phyloP scores from a whole-genome alignment of 2,329 filamentous ascomycete genomes.

The Botrytis deweyae region DNA sequence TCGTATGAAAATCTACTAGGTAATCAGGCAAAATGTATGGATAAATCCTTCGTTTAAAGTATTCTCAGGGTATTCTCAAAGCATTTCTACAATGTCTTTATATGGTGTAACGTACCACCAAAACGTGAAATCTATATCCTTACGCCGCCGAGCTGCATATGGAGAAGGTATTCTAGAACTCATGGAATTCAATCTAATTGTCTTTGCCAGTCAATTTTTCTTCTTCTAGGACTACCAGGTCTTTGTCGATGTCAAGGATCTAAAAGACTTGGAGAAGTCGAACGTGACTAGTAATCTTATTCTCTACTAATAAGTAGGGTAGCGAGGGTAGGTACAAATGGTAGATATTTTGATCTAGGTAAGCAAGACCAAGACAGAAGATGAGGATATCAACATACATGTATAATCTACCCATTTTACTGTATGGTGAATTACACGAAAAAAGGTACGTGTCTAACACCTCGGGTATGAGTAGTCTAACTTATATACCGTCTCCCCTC shows the following conservation, averaged over 20 bases:
- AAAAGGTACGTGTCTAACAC: background rate
- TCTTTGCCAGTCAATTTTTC: background rate
- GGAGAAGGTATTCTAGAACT: background rate
- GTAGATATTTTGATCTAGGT: background rate
- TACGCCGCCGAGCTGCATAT: background rate
- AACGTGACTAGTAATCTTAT: background rate
- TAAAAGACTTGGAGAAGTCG: background rate
- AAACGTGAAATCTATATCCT: background rate
- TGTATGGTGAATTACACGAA: background rate
- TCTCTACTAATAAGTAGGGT: background rate
- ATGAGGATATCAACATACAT: background rate
- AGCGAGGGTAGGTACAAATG: background rate
- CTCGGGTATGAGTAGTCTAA: background rate
- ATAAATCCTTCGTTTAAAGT: constrained; percentile 8
- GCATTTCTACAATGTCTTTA: background rate
- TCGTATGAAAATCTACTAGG: background rate
- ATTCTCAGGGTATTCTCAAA: background rate
- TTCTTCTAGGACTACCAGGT: background rate
- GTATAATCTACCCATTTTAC: background rate
- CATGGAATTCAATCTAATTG: background rate
- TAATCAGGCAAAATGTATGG: constrained; percentile 16
- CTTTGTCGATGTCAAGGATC: background rate
- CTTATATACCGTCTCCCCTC: background rate
- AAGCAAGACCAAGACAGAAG: background rate
- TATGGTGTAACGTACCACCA: background rate